These are phyloP conservation scores for Cytospora paraplurivora DNA, from an alignment of 2,329 filamentous ascomycete species.

Conservation along the genomic window DNA sequence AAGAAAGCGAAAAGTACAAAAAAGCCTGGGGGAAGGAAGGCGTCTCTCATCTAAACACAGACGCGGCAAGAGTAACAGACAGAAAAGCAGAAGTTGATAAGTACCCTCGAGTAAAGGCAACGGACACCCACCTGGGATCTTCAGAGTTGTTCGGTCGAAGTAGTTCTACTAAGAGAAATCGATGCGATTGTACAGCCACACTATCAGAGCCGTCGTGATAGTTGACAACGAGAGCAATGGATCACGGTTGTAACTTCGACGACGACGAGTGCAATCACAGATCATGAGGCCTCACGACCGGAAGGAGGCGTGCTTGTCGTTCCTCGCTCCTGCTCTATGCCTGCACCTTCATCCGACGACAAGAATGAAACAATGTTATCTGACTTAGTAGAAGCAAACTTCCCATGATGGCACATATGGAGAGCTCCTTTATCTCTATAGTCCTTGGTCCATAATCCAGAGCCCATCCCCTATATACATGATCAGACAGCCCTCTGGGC, in stretches of 20 bases:
- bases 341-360: neutral
- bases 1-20: neutral
- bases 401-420: neutral
- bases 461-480: neutral
- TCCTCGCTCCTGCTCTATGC: neutral
- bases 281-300: neutral
- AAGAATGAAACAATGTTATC: neutral
- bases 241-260: neutral
- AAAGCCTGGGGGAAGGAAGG: neutral
- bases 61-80: neutral
- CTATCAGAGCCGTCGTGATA: neutral
- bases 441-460: neutral
- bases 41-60: neutral
- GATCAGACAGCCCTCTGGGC: slow-evolving; percentile 55
- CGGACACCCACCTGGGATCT: neutral
- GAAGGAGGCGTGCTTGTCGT: neutral
- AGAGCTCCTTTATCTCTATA: neutral
- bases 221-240: neutral
- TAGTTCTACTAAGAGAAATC: neutral
- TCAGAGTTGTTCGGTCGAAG: neutral
- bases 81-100: neutral
- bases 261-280: neutral
- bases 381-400: neutral
- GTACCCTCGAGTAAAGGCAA: too few relatives aligned
- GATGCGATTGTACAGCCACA: neutral